These are phyloP conservation scores for Phalaenopsis equestris DNA, from an alignment of 106 monocot genomes.

Conservation along the genomic window DNA sequence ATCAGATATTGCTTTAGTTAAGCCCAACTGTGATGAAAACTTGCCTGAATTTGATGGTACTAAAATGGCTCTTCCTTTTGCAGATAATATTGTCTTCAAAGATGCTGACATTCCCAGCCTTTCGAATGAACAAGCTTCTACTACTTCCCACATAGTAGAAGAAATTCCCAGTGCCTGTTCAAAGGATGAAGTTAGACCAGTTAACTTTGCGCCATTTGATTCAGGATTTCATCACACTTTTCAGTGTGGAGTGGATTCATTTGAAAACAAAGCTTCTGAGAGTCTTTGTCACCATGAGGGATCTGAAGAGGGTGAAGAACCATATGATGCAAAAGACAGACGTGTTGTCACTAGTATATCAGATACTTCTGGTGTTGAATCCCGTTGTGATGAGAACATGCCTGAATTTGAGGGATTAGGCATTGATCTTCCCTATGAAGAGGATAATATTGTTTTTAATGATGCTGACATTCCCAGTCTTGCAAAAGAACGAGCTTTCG, in stretches of 20 bases:
- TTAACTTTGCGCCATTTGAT: background rate
- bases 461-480: constrained; percentile 25
- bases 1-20: background rate
- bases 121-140: constrained; percentile 20
- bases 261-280: background rate
- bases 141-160: background rate
- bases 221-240: constrained; percentile 1
- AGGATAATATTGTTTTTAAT: constrained; percentile 5
- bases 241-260: no score
- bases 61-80: constrained; percentile 21
- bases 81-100: constrained; percentile 5
- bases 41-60: constrained; percentile 49
- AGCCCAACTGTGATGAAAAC: constrained; percentile 10
- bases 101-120: constrained; percentile 22
- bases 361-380: background rate
- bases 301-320: constrained; percentile 1
- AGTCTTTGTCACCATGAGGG: background rate
- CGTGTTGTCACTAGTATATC: constrained; percentile 6
- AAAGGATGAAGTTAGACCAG: background rate
- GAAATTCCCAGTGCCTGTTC: background rate
- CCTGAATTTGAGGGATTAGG: constrained; percentile 49
- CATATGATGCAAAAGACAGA: constrained; percentile 5
- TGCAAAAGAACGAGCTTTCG: constrained; percentile 22
- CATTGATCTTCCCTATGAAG: constrained; percentile 18
- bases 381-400: constrained; percentile 18